phyloP scores from a whole-genome alignment of 306 rosid species.

The Hippophae gyantsensis region DNA sequence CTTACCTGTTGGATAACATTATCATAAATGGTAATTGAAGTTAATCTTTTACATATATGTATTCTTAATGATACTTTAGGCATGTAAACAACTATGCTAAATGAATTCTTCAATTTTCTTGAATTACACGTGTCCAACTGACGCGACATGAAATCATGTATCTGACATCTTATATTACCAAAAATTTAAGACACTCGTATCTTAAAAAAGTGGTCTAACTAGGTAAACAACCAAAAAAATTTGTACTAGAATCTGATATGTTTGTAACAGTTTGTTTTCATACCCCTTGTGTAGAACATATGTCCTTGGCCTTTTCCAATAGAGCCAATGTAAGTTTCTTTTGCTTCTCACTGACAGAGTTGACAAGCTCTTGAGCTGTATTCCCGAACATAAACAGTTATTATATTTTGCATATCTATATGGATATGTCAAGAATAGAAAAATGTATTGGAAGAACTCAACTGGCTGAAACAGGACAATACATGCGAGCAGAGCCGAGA shows the following conservation, averaged over 20 bases:
- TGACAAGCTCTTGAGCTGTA: slow-evolving; percentile 25
- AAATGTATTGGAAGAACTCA: slow-evolving; percentile 11
- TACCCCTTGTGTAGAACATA: slow-evolving; percentile 45
- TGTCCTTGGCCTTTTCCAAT: slow-evolving; percentile 38
- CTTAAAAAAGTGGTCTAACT: too few relatives aligned
- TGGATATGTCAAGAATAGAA: background rate
- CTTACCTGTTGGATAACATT: slow-evolving; percentile 17
- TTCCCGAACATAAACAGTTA: slow-evolving; percentile 2
- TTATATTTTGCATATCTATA: slow-evolving; percentile 1
- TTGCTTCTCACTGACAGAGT: slow-evolving; percentile 27
- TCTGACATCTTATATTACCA: too few relatives aligned
- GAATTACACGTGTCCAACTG: too few relatives aligned
- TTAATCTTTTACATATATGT: too few relatives aligned
- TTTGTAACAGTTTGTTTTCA: background rate
- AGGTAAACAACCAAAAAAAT: too few relatives aligned
- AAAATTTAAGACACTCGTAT: too few relatives aligned
- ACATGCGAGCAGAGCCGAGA: slow-evolving; percentile 39
- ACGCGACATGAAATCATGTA: too few relatives aligned
- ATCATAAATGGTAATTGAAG: too few relatives aligned
- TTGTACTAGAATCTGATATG: too few relatives aligned
- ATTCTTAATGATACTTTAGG: too few relatives aligned
- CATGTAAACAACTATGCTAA: too few relatives aligned
- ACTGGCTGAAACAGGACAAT: slow-evolving; percentile 28
- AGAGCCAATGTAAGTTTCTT: slow-evolving; percentile 29
- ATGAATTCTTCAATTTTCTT: too few relatives aligned